Conservation (phyloP, 192 early-diverging fungal genomes). For the Phlyctochytrium planicorne region DNA sequence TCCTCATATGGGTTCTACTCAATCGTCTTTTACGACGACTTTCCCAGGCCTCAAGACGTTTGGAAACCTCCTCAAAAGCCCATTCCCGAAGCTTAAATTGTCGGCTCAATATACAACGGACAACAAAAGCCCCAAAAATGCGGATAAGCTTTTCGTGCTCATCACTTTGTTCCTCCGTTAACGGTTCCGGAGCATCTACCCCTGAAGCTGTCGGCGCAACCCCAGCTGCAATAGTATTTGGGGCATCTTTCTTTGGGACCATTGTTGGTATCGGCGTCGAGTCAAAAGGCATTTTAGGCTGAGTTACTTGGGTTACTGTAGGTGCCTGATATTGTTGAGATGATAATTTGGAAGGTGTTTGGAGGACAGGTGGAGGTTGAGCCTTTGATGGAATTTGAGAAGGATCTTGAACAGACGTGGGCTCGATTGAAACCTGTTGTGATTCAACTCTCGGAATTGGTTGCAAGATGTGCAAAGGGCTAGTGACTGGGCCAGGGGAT, state of each 20-base stretch:
- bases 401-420: background rate
- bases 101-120: constrained; percentile 49
- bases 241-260: background rate
- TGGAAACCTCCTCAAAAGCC: constrained; percentile 51
- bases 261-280: background rate
- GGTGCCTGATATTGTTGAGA: constrained; percentile 8
- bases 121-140: constrained; percentile 43
- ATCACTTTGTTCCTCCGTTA: constrained; percentile 21
- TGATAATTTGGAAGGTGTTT: constrained; percentile 3
- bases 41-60: constrained; percentile 34
- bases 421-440: no score
- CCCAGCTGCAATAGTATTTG: constrained; percentile 9
- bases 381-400: constrained; percentile 7
- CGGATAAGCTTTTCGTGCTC: constrained; percentile 43
- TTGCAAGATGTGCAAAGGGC: no score
- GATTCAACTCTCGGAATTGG: no score
- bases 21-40: constrained; percentile 13
- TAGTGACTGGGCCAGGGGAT: no score
- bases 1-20: background rate
- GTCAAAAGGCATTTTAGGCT: background rate
- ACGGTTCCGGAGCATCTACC: no score
- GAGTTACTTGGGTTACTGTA: no score
- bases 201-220: no score
- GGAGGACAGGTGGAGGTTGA: constrained; percentile 11
- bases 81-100: constrained; percentile 53